Percentiles rank a stretch among this genome's conserved stretches.
phyloP scores from a whole-genome alignment of 805 yeast genomes.

The Candida ovalis region DNA sequence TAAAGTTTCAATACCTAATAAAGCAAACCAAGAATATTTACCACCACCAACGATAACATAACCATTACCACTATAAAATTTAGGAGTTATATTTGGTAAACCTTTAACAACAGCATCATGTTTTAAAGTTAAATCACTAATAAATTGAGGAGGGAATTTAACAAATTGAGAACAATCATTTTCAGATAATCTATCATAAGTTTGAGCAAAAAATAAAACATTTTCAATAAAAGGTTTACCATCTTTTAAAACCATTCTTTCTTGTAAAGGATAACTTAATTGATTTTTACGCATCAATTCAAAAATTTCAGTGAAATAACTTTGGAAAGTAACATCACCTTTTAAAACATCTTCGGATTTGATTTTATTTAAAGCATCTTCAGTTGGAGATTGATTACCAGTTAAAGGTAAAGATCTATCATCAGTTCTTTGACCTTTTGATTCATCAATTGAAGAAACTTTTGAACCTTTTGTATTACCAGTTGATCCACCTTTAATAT shows the following conservation, averaged over 20 bases:
- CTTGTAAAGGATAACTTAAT: constrained; percentile 29
- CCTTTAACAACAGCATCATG: constrained; percentile 29
- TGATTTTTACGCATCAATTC: constrained; percentile 28
- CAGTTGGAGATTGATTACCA: constrained; percentile 24
- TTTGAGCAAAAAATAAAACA: constrained; percentile 26
- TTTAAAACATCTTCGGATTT: constrained; percentile 27
- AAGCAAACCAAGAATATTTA: constrained; percentile 65
- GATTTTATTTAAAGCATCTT: constrained; percentile 25
- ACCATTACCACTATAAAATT: constrained; percentile 39
- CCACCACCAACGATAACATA: constrained; percentile 80
- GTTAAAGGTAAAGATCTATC: constrained; percentile 29
- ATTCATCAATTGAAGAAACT: constrained; percentile 20
- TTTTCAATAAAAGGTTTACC: constrained; percentile 33
- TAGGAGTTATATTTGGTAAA: constrained; percentile 26
- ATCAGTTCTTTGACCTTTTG: constrained; percentile 22
- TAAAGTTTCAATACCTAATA: constrained; percentile 60
- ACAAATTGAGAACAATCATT: constrained; percentile 23
- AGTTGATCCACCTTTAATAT: constrained; percentile 24
- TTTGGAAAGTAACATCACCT: constrained; percentile 32
- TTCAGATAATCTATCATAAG: constrained; percentile 27
- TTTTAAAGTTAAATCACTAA: constrained; percentile 31
- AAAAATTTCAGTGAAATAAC: constrained; percentile 29
- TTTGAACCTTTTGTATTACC: constrained; percentile 24
- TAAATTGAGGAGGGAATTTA: constrained; percentile 29
- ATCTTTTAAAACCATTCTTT: constrained; percentile 27